A percentile compares a stretch with the other conserved stretches of the same genome.
Evolutionary conservation across 2,329 filamentous ascomycete genomes (phyloP).

Genomic region (Ascochyta viciae-villosae): DNA sequence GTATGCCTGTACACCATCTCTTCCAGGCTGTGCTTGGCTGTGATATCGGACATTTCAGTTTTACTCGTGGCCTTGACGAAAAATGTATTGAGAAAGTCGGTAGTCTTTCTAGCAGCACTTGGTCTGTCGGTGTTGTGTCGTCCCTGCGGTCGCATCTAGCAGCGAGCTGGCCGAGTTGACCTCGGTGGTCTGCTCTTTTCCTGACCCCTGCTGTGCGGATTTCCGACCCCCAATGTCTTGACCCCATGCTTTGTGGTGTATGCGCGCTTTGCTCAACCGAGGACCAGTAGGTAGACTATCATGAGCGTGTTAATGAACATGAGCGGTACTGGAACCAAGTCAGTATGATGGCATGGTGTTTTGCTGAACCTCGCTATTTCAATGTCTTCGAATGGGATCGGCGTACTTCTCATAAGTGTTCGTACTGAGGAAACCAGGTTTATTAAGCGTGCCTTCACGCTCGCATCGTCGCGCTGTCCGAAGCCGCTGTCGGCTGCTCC

Average conservation of each 20-base stretch:
- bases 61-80: neutral
- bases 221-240: neutral
- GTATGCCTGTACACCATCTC: neutral
- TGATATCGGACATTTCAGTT: neutral
- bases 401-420: slow-evolving; percentile 90
- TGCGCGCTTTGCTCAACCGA: slow-evolving; percentile 36
- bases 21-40: neutral
- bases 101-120: neutral
- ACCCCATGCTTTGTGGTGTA: neutral
- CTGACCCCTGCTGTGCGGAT: neutral
- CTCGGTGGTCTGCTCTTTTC: neutral
- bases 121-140: neutral
- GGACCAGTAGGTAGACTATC: slow-evolving; percentile 48
- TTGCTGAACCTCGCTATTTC: neutral
- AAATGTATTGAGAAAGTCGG: neutral
- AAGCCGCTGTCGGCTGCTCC: slow-evolving; percentile 74
- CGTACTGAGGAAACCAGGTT: slow-evolving; percentile 89
- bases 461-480: slow-evolving; percentile 73
- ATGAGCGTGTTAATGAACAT: slow-evolving; percentile 50
- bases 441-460: slow-evolving; percentile 85
- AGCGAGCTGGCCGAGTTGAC: neutral
- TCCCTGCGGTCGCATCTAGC: neutral
- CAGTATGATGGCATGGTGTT: slow-evolving; percentile 8
- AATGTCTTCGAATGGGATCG: neutral
- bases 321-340: slow-evolving; percentile 43